These are phyloP conservation scores for Daedaleopsis nitida DNA, from an alignment of 768 basidiomycete species.

Conservation along the genomic window DNA sequence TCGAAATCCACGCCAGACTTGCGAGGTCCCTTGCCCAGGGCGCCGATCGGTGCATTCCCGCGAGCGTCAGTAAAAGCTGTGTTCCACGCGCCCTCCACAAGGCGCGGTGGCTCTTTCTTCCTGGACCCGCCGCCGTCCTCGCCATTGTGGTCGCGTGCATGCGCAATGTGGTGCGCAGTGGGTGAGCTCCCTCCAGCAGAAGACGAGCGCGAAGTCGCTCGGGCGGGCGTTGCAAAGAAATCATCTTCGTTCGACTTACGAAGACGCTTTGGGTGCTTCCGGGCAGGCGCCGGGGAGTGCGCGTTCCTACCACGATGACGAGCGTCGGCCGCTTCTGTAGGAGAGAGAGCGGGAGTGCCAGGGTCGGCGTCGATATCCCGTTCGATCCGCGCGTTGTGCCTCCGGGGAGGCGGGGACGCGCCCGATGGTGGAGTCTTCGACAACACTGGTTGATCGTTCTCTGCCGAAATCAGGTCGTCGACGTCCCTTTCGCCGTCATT, in stretches of 20 bases:
- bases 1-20: conserved; percentile 13
- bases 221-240: conserved; percentile 13
- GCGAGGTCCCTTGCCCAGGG: conserved; percentile 2
- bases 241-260: neutral
- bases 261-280: conserved; percentile 10
- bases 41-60: conserved; percentile 8
- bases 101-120: conserved; percentile 23
- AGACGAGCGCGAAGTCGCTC: neutral
- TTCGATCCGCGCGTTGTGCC: neutral
- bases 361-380: neutral
- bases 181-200: conserved; percentile 6
- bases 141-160: neutral
- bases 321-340: conserved; percentile 5
- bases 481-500: neutral
- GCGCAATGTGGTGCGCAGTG: conserved; percentile 2
- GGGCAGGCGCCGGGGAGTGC: conserved; percentile 2
- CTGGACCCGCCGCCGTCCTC: neutral
- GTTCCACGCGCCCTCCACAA: conserved; percentile 27
- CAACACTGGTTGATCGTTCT: neutral
- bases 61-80: conserved; percentile 25
- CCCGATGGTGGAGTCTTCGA: neutral
- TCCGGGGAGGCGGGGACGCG: neutral
- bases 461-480: neutral
- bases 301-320: conserved; percentile 3
- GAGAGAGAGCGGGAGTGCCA: conserved; percentile 11